These are phyloP conservation scores for Trichoderma citrinoviride DNA, from an alignment of 2,329 filamentous ascomycete species.

Conservation along the genomic window DNA sequence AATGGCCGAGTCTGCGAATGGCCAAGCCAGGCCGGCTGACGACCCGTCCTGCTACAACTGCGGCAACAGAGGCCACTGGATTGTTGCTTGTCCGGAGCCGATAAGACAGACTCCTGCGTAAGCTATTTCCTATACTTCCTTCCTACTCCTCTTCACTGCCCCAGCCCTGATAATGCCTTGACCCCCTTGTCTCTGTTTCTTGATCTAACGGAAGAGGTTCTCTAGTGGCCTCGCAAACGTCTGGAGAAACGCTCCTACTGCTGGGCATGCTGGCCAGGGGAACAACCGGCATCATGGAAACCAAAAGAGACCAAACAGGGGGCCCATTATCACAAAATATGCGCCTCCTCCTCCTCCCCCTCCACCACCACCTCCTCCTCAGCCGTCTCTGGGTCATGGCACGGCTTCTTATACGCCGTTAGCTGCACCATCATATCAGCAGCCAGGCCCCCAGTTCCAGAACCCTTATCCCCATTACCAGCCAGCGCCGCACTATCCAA, in stretches of 20 bases:
- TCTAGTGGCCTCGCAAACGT: slow-evolving; percentile 36
- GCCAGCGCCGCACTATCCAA: slow-evolving; percentile 28
- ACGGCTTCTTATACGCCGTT: slow-evolving; percentile 29
- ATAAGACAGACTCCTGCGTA: slow-evolving; percentile 50
- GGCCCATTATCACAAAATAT: slow-evolving; percentile 39
- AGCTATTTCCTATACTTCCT: slow-evolving; percentile 32
- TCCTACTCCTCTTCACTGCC: not conserved
- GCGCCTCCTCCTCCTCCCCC: slow-evolving; percentile 27
- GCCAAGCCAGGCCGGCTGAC: slow-evolving; percentile 33
- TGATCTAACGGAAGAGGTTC: slow-evolving; percentile 18
- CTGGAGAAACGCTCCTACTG: slow-evolving; percentile 36
- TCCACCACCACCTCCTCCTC: not conserved
- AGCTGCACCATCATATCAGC: slow-evolving; percentile 28
- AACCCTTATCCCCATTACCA: slow-evolving; percentile 28
- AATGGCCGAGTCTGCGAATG: slow-evolving; percentile 34
- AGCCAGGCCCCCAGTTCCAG: slow-evolving; percentile 28
- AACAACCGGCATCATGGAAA: slow-evolving; percentile 30
- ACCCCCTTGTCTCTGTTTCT: not conserved
- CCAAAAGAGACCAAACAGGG: slow-evolving; percentile 36
- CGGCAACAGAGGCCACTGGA: slow-evolving; percentile 50
- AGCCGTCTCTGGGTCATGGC: slow-evolving; percentile 20
- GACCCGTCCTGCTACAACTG: slow-evolving; percentile 54
- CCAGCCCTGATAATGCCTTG: not conserved
- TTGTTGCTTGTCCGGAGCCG: slow-evolving; percentile 52
- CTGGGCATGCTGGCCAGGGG: slow-evolving; percentile 28